Base-by-base conservation (phyloP, 345 rosid species). In the Boechera divaricarpa region DNA sequence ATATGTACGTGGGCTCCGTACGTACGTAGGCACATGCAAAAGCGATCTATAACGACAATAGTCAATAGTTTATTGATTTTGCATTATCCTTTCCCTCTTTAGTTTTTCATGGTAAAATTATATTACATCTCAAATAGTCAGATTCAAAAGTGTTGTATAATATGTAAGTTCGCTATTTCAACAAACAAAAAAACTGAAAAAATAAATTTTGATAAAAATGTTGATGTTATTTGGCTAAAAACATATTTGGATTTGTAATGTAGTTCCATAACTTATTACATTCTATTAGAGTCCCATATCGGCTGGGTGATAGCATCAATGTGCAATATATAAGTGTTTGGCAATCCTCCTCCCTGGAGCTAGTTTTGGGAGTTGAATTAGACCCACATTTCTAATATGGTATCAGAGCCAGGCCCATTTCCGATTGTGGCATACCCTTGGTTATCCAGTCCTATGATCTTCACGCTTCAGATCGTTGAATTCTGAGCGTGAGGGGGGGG, bases 1-100 rank as follows among this genome's bases (percentile, higher is more conserved):
- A 21, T 39, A 32, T 5, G 28, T 41, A 49, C 81, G 81, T 72
- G 76, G 52, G 18, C 9, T 44, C n/a, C 8, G 62, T 18, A 38
- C 5, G n/a, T 11, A 51, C 54, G 38, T 59, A 2, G 4, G 12
- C 42, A 36, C 64, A 76, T 76, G 48, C 75, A 69, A 32, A 75
- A 36, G n/a, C 35, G 10, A 72, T 72, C 51, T n/a, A 61, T 52
- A 28, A 49, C 28, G 29, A 55, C 7, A 10, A 32, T 58, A n/a
- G 41, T 38, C 11, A 38, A 5, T 38, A 38, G 32, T 33, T 64
- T 65, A 2, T 42, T 55, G 28, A 32, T 26, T 73, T 63, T 49
- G 48, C 12, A 47, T 32, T 73, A 42, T 72, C 38, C 9, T 41
- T 6, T 51, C 49, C 28, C 13, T 5, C 36, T 10, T 11, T 28